Evolutionary conservation across 73 alveolate genomes (phyloP).

Genomic region (Paraurostyla sp.): DNA sequence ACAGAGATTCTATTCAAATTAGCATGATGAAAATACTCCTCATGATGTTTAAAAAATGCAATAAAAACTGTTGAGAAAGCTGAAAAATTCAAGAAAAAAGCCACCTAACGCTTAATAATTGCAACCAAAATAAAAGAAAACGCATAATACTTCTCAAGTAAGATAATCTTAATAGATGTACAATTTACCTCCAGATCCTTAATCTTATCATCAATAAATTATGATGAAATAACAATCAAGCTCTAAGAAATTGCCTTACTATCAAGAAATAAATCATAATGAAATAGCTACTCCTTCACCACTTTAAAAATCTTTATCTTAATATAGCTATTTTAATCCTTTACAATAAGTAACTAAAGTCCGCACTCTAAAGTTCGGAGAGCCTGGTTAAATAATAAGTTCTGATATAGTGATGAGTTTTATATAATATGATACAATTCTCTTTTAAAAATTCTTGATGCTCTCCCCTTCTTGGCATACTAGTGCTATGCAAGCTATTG

Average conservation of each 20-base stretch:
- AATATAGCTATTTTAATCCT: no score
- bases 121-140: slow-evolving; percentile 14
- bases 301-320: no score
- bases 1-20: neutral
- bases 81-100: slow-evolving; percentile 18
- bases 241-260: no score
- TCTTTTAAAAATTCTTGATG: slow-evolving; percentile 28
- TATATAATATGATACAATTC: neutral
- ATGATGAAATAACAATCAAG: no score
- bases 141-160: neutral
- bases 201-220: no score
- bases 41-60: slow-evolving; percentile 13
- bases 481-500: slow-evolving; percentile 62
- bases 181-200: no score
- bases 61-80: neutral
- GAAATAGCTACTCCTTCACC: no score
- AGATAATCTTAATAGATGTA: neutral
- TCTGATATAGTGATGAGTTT: slow-evolving; percentile 9
- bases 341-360: neutral
- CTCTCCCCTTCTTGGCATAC: slow-evolving; percentile 71
- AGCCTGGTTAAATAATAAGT: neutral
- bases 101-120: neutral
- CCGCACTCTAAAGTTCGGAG: slow-evolving; percentile 27
- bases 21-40: neutral
- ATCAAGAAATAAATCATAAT: no score